phyloP scores from a whole-genome alignment of 495 filamentous ascomycete species.

The Podospora appendiculata region DNA sequence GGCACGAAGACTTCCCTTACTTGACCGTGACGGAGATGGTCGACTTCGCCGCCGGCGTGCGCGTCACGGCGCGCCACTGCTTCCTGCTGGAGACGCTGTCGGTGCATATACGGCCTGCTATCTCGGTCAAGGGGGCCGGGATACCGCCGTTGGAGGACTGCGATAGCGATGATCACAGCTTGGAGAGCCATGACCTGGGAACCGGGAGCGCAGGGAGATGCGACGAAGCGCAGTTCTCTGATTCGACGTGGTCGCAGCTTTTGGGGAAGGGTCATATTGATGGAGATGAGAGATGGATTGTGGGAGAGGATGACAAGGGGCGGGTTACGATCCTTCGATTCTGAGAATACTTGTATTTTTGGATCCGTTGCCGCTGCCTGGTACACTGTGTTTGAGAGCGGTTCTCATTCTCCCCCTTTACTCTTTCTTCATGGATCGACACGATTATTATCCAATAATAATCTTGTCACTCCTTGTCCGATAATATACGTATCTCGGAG shows the following conservation, averaged over 20 bases:
- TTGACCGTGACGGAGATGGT: conserved; percentile 48
- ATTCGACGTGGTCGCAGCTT: conserved; percentile 44
- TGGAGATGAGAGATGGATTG: conserved; percentile 55
- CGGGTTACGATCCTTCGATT: conserved; percentile 51
- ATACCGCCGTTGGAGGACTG: not conserved
- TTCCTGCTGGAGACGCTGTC: conserved; percentile 36
- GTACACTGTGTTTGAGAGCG: too few species aligned
- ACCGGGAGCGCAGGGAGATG: not conserved
- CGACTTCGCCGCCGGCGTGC: conserved; percentile 45
- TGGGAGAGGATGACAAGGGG: conserved; percentile 49
- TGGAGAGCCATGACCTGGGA: not conserved
- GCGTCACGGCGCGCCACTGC: conserved; percentile 48
- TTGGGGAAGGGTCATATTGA: conserved; percentile 47
- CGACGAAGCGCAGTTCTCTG: conserved; percentile 31
- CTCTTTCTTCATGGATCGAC: too few species aligned
- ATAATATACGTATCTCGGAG: too few species aligned
- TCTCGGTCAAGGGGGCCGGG: conserved; percentile 11
- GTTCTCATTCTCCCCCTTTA: too few species aligned
- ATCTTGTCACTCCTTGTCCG: too few species aligned
- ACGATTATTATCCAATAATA: too few species aligned
- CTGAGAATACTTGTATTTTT: conserved; percentile 7
- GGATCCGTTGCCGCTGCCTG: too few species aligned
- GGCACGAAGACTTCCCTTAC: conserved; percentile 47
- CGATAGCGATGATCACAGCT: not conserved
- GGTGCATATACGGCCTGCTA: conserved; percentile 17